These are phyloP conservation scores for Lenzites betulinus DNA, from an alignment of 768 basidiomycete genomes.

Conservation along the genomic window DNA sequence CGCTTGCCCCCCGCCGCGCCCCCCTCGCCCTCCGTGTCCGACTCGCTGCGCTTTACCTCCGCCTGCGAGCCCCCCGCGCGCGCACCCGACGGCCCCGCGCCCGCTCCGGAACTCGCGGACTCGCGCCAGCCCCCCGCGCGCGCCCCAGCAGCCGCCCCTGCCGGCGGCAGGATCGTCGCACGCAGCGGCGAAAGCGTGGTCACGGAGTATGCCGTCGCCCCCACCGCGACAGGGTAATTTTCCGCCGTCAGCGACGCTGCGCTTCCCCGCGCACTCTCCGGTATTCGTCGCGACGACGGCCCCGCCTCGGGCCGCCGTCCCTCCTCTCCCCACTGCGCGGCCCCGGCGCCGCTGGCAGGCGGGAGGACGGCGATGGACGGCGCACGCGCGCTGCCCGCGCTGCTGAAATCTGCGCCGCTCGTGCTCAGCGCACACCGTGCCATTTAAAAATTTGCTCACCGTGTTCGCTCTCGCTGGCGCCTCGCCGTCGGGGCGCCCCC, in stretches of 20 bases:
- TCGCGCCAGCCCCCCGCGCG: not conserved
- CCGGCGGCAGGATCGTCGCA: slow-evolving; percentile 17
- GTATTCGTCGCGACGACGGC: slow-evolving; percentile 5
- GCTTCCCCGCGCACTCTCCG: slow-evolving; percentile 11
- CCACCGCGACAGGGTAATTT: slow-evolving; percentile 17
- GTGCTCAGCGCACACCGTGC: not conserved
- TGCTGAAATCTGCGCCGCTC: slow-evolving; percentile 4
- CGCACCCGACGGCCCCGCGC: not conserved
- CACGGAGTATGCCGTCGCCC: slow-evolving; percentile 20
- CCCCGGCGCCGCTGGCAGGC: too few species aligned
- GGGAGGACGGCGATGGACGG: too few species aligned
- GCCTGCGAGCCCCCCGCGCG: not conserved
- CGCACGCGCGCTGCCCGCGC: slow-evolving; percentile 12
- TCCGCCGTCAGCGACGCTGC: slow-evolving; percentile 4
- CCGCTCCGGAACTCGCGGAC: not conserved
- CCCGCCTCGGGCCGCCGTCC: slow-evolving; percentile 1
- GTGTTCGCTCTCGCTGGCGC: not conserved
- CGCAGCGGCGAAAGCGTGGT: slow-evolving; percentile 15
- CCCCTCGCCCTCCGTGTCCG: not conserved
- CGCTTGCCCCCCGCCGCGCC: slow-evolving; percentile 11
- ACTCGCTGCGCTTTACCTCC: not conserved
- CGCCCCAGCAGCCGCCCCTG: not conserved
- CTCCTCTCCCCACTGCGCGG: not conserved
- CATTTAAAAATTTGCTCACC: not conserved
- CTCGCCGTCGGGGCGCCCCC: not conserved